These are phyloP conservation scores for Bromus sterilis DNA, from an alignment of 176 grass and related monocot species.

Conservation along the genomic window DNA sequence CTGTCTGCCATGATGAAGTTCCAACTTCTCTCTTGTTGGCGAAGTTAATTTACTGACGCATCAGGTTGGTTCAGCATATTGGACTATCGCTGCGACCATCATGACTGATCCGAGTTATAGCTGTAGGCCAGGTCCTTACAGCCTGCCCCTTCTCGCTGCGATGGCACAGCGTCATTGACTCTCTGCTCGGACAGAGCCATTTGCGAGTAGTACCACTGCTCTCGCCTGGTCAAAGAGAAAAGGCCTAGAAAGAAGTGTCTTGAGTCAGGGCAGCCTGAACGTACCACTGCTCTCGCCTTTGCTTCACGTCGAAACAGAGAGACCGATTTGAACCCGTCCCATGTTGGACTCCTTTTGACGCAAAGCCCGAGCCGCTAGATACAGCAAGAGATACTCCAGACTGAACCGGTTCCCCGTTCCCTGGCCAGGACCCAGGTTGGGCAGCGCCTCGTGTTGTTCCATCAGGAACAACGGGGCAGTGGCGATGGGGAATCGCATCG, in stretches of 20 bases:
- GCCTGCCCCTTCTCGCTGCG: background rate
- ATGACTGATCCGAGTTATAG: background rate
- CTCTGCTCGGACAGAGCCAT: too few species aligned
- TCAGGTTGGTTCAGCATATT: background rate
- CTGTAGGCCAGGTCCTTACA: background rate
- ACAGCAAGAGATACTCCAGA: background rate
- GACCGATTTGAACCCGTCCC: background rate
- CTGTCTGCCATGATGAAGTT: background rate
- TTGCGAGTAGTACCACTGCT: too few species aligned
- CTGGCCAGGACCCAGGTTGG: background rate
- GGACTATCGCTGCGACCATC: background rate
- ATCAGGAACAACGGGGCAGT: background rate
- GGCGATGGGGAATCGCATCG: background rate
- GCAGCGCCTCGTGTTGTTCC: background rate
- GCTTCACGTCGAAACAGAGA: background rate
- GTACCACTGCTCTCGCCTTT: background rate
- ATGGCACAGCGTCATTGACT: background rate
- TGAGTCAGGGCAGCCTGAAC: background rate
- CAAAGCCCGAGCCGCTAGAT: background rate
- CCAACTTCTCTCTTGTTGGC: background rate
- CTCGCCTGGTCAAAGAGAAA: background rate
- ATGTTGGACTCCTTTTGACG: background rate
- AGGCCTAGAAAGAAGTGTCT: constrained; percentile 13
- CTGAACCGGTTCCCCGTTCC: background rate
- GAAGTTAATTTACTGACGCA: background rate